Conservation (phyloP, 306 rosid species). For the Castanea mollissima region DNA sequence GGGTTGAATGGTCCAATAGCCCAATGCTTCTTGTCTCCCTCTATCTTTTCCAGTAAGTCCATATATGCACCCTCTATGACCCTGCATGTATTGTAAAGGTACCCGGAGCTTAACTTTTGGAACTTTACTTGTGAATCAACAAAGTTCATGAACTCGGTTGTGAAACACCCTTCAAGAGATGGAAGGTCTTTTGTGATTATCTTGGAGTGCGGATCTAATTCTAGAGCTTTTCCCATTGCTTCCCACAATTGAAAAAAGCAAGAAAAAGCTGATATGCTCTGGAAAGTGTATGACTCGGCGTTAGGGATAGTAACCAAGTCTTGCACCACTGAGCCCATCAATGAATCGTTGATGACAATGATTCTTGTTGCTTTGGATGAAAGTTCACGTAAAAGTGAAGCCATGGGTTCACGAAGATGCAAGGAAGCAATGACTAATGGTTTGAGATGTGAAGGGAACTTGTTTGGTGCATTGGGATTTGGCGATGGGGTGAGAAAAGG, state of each 20-base stretch:
- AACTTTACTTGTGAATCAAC: constrained; percentile 29
- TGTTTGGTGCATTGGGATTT: constrained; percentile 31
- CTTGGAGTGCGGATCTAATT: not conserved
- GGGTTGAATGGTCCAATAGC: constrained; percentile 75
- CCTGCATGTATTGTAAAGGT: constrained; percentile 47
- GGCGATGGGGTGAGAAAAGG: constrained; percentile 48
- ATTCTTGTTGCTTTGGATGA: constrained; percentile 40
- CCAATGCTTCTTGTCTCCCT: constrained; percentile 41
- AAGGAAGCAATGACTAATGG: constrained; percentile 50
- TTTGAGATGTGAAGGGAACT: constrained; percentile 63
- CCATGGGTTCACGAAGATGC: constrained; percentile 41
- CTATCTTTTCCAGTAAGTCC: constrained; percentile 34
- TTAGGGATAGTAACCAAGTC: constrained; percentile 39
- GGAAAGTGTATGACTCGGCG: constrained; percentile 54
- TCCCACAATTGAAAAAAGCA: constrained; percentile 36
- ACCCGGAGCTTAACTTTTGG: constrained; percentile 33
- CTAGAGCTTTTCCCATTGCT: constrained; percentile 16
- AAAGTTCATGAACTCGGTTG: constrained; percentile 37
- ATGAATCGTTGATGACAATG: constrained; percentile 56
- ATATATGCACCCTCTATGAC: constrained; percentile 48
- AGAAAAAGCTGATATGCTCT: constrained; percentile 59
- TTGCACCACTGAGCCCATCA: constrained; percentile 55
- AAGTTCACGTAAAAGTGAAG: constrained; percentile 36
- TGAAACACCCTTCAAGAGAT: constrained; percentile 48
- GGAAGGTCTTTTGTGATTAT: constrained; percentile 37